A percentile compares a stretch with the other conserved stretches of the same genome.
Evolutionary conservation across 306 rosid species (phyloP).

Genomic region (Trifolium fragiferum): DNA sequence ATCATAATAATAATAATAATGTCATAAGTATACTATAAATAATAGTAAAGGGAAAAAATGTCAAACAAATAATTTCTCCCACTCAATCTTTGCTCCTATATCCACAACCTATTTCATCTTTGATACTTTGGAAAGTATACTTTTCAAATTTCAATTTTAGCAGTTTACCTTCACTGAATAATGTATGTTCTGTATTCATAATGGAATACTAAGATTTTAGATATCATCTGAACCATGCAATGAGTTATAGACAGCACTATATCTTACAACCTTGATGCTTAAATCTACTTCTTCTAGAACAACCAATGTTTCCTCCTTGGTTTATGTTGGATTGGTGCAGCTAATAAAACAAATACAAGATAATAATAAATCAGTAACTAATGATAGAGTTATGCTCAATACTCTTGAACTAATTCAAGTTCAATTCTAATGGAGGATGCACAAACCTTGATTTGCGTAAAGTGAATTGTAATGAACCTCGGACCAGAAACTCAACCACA

Average conservation of each 20-base stretch:
- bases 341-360: constrained; percentile 58
- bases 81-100: constrained; percentile 4
- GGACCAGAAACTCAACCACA: constrained; percentile 97
- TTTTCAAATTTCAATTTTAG: constrained; percentile 22
- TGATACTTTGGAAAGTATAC: constrained; percentile 27
- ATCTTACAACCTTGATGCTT: constrained; percentile 13
- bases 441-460: constrained; percentile 65
- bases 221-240: constrained; percentile 8
- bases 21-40: not conserved
- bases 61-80: constrained; percentile 21
- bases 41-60: not conserved
- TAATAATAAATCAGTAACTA: constrained; percentile 31
- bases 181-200: constrained; percentile 13
- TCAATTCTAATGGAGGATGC: constrained; percentile 4
- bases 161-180: constrained; percentile 26
- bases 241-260: not conserved
- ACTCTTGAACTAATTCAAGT: constrained; percentile 1
- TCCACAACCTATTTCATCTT: constrained; percentile 35
- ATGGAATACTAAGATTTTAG: not conserved
- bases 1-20: constrained; percentile 21
- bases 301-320: constrained; percentile 86
- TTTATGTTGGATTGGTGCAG: constrained; percentile 63
- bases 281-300: constrained; percentile 53
- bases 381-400: not conserved
- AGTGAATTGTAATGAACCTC: constrained; percentile 93